phyloP scores from a whole-genome alignment of 176 grass and related monocot genomes.

The Phyllostachys edulis region DNA sequence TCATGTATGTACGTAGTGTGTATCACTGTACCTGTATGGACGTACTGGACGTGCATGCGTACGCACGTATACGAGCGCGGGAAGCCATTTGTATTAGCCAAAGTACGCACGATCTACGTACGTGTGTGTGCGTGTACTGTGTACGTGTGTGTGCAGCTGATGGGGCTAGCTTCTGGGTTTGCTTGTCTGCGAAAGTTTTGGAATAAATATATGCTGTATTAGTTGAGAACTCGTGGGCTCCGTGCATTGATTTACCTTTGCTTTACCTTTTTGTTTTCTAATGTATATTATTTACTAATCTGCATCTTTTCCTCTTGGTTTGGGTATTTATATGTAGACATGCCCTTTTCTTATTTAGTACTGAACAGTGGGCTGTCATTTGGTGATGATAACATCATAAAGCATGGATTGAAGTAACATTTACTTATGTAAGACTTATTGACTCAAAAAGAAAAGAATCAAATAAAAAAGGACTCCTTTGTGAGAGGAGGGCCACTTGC shows the following conservation, averaged over 20 bases:
- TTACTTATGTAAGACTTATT: not conserved
- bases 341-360: not conserved
- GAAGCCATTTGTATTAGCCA: not conserved
- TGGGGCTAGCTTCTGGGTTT: not conserved
- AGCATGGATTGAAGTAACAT: not conserved
- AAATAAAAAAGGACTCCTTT: not conserved
- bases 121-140: not conserved
- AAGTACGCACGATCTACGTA: conserved; percentile 13
- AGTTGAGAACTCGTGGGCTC: not conserved
- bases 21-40: not conserved
- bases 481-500: not conserved
- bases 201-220: not conserved
- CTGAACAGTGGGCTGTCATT: not conserved
- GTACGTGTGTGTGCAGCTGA: conserved; percentile 9
- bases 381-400: not conserved
- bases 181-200: conserved; percentile 7
- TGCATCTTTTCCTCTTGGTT: not conserved
- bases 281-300: not conserved
- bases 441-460: not conserved
- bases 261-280: not conserved
- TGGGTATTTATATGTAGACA: not conserved
- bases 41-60: conserved; percentile 1
- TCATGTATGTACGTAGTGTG: not conserved
- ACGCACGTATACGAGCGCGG: conserved; percentile 2
- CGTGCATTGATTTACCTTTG: not conserved